Conservation (phyloP, 306 rosid genomes). For the Casuarina equisetifolia region DNA sequence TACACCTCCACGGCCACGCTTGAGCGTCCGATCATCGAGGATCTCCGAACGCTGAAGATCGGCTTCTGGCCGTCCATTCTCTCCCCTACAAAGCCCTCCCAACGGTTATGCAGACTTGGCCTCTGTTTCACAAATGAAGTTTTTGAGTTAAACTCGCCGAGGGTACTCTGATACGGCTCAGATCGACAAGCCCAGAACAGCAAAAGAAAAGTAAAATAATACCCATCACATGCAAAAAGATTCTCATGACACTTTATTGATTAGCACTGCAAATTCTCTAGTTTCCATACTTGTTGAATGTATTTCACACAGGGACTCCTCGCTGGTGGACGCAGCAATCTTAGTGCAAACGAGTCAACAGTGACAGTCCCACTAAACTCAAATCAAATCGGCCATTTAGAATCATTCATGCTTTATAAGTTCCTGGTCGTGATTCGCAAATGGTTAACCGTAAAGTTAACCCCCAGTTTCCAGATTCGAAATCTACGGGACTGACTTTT, state of each 20-base stretch:
- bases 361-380: not conserved
- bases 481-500: not conserved
- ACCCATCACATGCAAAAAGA: not conserved
- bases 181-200: not conserved
- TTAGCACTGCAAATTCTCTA: not conserved
- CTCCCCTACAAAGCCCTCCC: conserved; percentile 93
- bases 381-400: not conserved
- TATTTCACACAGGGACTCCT: not conserved
- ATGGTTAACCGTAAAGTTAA: not conserved
- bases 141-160: conserved; percentile 4
- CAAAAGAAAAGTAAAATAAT: not conserved
- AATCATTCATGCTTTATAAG: not conserved
- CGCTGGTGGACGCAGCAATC: not conserved
- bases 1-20: conserved; percentile 65
- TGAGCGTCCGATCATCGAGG: conserved; percentile 86
- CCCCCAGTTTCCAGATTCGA: not conserved
- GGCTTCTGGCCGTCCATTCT: conserved; percentile 74
- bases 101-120: conserved; percentile 89
- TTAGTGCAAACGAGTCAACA: not conserved
- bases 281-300: not conserved
- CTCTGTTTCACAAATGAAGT: conserved; percentile 42
- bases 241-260: not conserved
- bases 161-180: conserved; percentile 3
- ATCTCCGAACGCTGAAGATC: conserved; percentile 71
- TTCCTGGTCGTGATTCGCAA: not conserved